Percentiles rank a stretch among this genome's conserved stretches.
Evolutionary conservation across 768 basidiomycete genomes (phyloP).

Genomic region (Cytidiella melzeri): DNA sequence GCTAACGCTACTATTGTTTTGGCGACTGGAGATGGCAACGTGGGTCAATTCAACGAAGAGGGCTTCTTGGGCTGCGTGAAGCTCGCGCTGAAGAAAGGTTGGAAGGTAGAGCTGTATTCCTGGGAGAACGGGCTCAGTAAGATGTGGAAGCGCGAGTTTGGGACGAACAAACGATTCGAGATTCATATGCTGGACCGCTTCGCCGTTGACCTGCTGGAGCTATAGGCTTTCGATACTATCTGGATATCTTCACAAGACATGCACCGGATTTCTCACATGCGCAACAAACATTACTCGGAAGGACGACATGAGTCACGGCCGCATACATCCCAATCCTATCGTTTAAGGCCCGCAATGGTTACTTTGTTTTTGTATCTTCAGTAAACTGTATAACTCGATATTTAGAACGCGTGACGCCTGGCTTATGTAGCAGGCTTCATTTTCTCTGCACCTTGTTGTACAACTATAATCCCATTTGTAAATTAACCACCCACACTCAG

Average conservation of each 20-base stretch:
- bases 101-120: constrained; percentile 92
- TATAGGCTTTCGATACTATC: constrained; percentile 10
- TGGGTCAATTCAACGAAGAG: constrained; percentile 87
- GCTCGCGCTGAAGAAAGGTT: constrained; percentile 81
- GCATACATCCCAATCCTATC: too few relatives aligned
- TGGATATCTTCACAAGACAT: neutral
- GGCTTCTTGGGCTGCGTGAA: constrained; percentile 88
- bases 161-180: constrained; percentile 30
- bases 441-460: neutral
- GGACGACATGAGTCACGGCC: too few relatives aligned
- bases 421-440: neutral
- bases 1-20: constrained; percentile 75
- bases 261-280: neutral
- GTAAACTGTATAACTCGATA: neutral
- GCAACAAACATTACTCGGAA: neutral
- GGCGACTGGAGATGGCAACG: constrained; percentile 91
- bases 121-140: constrained; percentile 83
- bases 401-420: neutral
- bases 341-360: neutral
- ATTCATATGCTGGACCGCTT: constrained; percentile 32
- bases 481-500: neutral
- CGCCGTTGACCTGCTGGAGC: constrained; percentile 32
- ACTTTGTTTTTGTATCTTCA: neutral
- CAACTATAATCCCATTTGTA: neutral
- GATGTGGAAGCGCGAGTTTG: constrained; percentile 72